Conservation (phyloP, 2,329 filamentous ascomycete species). For the Laburnicola sp. region DNA sequence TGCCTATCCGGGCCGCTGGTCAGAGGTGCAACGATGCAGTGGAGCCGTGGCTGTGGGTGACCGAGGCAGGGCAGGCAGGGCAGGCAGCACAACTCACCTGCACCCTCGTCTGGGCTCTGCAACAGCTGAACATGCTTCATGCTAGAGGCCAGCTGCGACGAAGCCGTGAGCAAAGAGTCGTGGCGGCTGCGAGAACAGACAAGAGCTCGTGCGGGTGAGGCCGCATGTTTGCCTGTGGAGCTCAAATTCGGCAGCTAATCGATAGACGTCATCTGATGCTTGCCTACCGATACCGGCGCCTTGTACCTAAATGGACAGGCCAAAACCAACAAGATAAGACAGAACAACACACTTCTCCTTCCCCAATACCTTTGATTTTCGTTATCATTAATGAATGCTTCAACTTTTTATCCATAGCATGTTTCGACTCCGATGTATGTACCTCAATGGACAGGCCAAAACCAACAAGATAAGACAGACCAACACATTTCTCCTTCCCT, state of each 20-base stretch:
- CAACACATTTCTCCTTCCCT: not conserved
- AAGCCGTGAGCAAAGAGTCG: not conserved
- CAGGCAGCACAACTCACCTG: conserved; percentile 24
- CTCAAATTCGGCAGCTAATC: conserved; percentile 18
- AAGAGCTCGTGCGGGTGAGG: not conserved
- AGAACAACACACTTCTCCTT: not conserved
- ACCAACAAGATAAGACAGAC: not conserved
- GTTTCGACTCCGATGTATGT: too few species aligned
- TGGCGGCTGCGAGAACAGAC: not conserved
- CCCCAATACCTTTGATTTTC: too few species aligned
- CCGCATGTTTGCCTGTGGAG: conserved; percentile 1
- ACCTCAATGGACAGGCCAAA: not conserved
- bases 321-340: not conserved
- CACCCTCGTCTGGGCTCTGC: conserved; percentile 38
- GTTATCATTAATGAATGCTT: too few species aligned
- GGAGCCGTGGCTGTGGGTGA: conserved; percentile 2
- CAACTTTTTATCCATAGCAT: too few species aligned
- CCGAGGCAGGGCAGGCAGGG: conserved; percentile 10
- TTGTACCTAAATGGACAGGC: too few species aligned
- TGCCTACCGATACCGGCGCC: conserved; percentile 3
- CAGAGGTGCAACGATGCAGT: conserved; percentile 11
- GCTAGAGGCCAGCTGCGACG: conserved; percentile 23
- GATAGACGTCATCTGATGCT: conserved; percentile 24
- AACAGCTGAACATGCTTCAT: conserved; percentile 46
- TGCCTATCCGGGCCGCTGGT: conserved; percentile 11